These are phyloP conservation scores for Paraconiothyrium sp. DNA, from an alignment of 2,329 filamentous ascomycete species.

Conservation along the genomic window DNA sequence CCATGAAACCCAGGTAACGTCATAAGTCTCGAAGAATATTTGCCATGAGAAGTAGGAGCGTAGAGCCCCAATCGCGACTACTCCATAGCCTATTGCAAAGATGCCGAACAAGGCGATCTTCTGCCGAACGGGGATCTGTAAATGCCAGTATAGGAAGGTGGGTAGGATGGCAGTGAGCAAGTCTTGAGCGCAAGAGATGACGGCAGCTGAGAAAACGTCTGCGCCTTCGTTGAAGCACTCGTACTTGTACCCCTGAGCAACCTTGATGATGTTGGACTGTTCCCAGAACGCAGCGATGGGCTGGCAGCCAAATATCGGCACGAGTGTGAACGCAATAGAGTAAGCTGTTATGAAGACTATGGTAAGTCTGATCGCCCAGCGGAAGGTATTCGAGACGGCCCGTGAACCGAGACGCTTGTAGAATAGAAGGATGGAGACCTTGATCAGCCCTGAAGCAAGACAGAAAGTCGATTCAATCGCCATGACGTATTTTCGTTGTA, in stretches of 20 bases:
- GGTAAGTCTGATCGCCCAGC: slow-evolving; percentile 35
- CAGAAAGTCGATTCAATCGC: slow-evolving; percentile 39
- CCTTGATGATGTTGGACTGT: slow-evolving; percentile 30
- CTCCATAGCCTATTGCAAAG: slow-evolving; percentile 44
- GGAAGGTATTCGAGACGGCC: slow-evolving; percentile 35
- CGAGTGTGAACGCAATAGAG: slow-evolving; percentile 38
- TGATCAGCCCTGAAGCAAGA: slow-evolving; percentile 39
- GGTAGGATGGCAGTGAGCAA: slow-evolving; percentile 43
- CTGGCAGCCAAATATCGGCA: slow-evolving; percentile 40
- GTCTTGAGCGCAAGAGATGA: slow-evolving; percentile 41
- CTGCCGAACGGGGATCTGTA: slow-evolving; percentile 39
- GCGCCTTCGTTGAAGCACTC: slow-evolving; percentile 46
- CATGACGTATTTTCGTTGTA: slow-evolving; percentile 40
- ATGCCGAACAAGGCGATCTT: slow-evolving; percentile 43
- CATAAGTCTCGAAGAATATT: slow-evolving; percentile 42
- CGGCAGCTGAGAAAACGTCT: slow-evolving; percentile 38
- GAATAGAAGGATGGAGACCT: slow-evolving; percentile 47
- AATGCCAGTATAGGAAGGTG: slow-evolving; percentile 44
- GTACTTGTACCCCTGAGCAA: slow-evolving; percentile 35
- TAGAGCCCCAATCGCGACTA: slow-evolving; percentile 33
- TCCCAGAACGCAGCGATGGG: slow-evolving; percentile 46
- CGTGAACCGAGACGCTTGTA: slow-evolving; percentile 41
- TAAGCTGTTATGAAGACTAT: slow-evolving; percentile 40
- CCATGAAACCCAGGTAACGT: slow-evolving; percentile 40
- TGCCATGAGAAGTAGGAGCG: slow-evolving; percentile 40